These are phyloP conservation scores for Dactylonectria estremocensis DNA, from an alignment of 2,329 filamentous ascomycete genomes.

Conservation along the genomic window DNA sequence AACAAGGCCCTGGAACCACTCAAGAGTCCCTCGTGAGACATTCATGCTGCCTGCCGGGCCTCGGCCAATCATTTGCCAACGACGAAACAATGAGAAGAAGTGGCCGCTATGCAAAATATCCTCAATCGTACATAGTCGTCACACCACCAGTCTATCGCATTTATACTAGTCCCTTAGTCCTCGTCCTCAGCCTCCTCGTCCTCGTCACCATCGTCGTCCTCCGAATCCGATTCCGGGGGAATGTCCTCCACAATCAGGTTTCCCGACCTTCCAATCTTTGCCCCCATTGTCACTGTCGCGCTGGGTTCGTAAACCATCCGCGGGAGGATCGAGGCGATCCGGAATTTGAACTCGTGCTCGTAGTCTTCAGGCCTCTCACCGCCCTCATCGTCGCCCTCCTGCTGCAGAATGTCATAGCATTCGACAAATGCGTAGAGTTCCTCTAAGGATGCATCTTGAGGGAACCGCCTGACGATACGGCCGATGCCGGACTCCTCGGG, in stretches of 20 bases:
- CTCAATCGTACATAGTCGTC: constrained; percentile 19
- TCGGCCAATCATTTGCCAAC: constrained; percentile 18
- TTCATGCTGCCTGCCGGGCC: neutral
- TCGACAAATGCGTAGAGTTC: constrained; percentile 98
- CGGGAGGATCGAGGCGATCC: constrained; percentile 88
- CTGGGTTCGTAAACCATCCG: constrained; percentile 84
- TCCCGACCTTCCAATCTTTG: constrained; percentile 84
- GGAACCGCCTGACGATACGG: constrained; percentile 84
- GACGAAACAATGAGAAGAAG: constrained; percentile 20
- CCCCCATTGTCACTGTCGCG: constrained; percentile 74
- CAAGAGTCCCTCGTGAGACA: constrained; percentile 15
- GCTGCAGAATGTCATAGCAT: constrained; percentile 79
- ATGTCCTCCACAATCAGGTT: constrained; percentile 89
- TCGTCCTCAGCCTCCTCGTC: constrained; percentile 43
- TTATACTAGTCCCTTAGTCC: constrained; percentile 35
- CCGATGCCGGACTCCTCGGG: constrained; percentile 74
- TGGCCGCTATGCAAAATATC: constrained; percentile 35
- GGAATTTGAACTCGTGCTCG: constrained; percentile 87
- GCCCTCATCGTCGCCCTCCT: constrained; percentile 49
- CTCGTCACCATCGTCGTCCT: constrained; percentile 46
- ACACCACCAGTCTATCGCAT: constrained; percentile 22
- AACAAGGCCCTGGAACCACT: constrained; percentile 8
- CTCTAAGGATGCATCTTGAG: constrained; percentile 79
- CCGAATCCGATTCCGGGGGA: constrained; percentile 53
- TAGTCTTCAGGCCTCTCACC: constrained; percentile 75